Evolutionary conservation across 2,329 filamentous ascomycete species (phyloP).

Genomic region (Xylariaceae sp.): DNA sequence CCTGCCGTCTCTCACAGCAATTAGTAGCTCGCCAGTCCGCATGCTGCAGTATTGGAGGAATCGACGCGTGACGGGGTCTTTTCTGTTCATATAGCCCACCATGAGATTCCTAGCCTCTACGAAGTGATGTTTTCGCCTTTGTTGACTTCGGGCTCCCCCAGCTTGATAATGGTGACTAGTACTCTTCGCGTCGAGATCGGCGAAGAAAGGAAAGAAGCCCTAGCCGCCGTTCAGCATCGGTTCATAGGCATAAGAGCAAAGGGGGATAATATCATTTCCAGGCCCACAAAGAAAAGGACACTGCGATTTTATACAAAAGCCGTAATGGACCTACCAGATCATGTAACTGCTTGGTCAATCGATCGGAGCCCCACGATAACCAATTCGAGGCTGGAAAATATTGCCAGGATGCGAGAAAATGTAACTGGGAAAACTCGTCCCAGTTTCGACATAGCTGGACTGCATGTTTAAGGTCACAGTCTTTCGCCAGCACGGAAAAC

Average conservation of each 20-base stretch:
- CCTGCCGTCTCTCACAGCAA: constrained; percentile 31
- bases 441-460: constrained; percentile 47
- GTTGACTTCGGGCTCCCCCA: constrained; percentile 24
- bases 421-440: constrained; percentile 48
- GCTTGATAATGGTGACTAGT: constrained; percentile 25
- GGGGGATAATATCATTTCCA: neutral
- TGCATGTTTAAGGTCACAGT: constrained; percentile 42
- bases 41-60: constrained; percentile 33
- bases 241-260: neutral
- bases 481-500: constrained; percentile 48
- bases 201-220: constrained; percentile 30
- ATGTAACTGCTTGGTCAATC: constrained; percentile 38
- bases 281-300: neutral
- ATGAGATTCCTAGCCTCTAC: constrained; percentile 31
- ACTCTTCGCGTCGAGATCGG: constrained; percentile 23
- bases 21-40: constrained; percentile 27
- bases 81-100: constrained; percentile 35
- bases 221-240: constrained; percentile 14
- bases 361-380: constrained; percentile 39
- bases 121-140: constrained; percentile 25
- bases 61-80: constrained; percentile 31
- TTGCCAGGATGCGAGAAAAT: constrained; percentile 41
- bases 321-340: constrained; percentile 33
- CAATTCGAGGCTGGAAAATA: constrained; percentile 47
- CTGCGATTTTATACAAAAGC: neutral